Percentiles rank a stretch among this genome's conserved stretches.
phyloP scores from a whole-genome alignment of 352 stramenopile species.

The Thraustochytrium striatum region DNA sequence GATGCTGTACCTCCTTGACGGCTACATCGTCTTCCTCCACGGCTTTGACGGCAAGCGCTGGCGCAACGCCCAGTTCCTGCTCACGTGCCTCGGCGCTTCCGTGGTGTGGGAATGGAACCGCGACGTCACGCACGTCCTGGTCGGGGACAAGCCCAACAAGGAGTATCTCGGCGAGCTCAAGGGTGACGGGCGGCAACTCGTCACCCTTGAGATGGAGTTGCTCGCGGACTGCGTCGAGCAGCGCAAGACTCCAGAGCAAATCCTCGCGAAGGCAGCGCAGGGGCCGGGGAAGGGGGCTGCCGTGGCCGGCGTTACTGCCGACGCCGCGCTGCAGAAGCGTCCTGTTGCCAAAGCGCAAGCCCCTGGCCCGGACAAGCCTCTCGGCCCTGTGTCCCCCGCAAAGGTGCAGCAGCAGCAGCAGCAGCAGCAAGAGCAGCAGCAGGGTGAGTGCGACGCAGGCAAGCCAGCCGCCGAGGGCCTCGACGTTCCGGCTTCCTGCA shows the following conservation, averaged over 20 bases:
- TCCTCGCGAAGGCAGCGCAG: too few species aligned
- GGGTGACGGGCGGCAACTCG: background rate
- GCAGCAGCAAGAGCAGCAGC: background rate
- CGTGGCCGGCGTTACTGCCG: too few species aligned
- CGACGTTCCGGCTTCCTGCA: background rate
- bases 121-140: conserved; percentile 10
- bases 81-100: conserved; percentile 7
- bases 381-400: too few species aligned
- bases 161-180: conserved; percentile 26
- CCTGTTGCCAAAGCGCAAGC: too few species aligned
- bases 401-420: background rate
- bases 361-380: too few species aligned
- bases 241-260: background rate
- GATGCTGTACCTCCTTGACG: background rate
- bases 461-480: background rate
- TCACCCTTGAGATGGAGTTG: background rate
- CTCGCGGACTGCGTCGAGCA: background rate
- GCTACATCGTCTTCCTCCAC: conserved; percentile 17
- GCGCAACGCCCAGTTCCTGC: background rate
- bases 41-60: conserved; percentile 34
- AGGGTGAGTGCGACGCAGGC: too few species aligned
- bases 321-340: too few species aligned
- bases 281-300: too few species aligned
- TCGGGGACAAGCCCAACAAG: conserved; percentile 5
- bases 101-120: conserved; percentile 42